phyloP scores from a whole-genome alignment of 2,329 filamentous ascomycete genomes.

The Aspergillus viridinutans region DNA sequence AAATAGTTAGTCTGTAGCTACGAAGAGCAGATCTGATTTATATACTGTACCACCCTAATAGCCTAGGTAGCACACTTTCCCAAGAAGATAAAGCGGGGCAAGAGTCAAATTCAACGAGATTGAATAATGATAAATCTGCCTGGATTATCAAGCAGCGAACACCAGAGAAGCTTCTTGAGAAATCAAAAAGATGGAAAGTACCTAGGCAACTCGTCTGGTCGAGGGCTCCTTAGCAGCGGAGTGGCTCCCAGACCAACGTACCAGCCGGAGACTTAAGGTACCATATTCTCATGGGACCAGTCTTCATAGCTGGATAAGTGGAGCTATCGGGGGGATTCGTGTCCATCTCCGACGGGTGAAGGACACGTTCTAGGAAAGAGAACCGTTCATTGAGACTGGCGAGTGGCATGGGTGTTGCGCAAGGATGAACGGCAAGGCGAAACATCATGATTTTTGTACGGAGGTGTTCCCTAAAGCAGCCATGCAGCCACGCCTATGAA shows the following conservation, averaged over 20 bases:
- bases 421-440: not conserved
- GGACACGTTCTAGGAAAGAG: constrained; percentile 22
- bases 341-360: constrained; percentile 17
- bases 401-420: not conserved
- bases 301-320: not conserved
- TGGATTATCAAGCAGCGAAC: constrained; percentile 21
- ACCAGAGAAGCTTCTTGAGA: constrained; percentile 26
- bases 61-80: not conserved
- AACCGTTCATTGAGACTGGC: constrained; percentile 14
- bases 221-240: not conserved
- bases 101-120: constrained; percentile 1
- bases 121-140: constrained; percentile 1
- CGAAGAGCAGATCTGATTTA: not conserved
- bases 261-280: not conserved
- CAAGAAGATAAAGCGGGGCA: constrained; percentile 16
- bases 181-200: not conserved
- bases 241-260: not conserved
- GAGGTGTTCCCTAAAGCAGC: not conserved
- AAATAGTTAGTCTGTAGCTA: not conserved
- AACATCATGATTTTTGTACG: not conserved
- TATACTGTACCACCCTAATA: not conserved
- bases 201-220: not conserved
- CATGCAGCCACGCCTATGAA: not conserved
- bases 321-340: constrained; percentile 12
- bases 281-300: not conserved